phyloP scores from a whole-genome alignment of 495 filamentous ascomycete genomes.

The Penicillium dipodomyicola region DNA sequence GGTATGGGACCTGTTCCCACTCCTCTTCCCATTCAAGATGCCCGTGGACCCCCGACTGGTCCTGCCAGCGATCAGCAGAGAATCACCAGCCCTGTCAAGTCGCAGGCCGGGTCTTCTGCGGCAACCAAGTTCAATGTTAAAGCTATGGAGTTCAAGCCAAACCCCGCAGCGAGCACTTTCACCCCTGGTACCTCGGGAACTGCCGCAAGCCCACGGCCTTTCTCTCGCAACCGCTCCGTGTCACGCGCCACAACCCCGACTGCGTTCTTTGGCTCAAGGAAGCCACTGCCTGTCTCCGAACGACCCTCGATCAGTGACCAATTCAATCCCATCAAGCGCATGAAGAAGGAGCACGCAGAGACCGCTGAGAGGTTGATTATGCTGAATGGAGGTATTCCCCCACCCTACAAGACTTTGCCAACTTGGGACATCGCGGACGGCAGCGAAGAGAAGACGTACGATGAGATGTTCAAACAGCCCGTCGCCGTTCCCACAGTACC shows the following conservation, averaged over 20 bases:
- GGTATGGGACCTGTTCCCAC: conserved; percentile 46
- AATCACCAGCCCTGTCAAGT: conserved; percentile 44
- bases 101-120: conserved; percentile 51
- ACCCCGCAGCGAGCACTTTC: conserved; percentile 72
- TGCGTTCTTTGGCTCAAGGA: conserved; percentile 58
- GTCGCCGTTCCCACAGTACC: conserved; percentile 55
- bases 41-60: conserved; percentile 48
- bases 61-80: conserved; percentile 46
- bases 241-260: conserved; percentile 51
- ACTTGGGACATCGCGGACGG: conserved; percentile 68
- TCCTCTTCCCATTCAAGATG: conserved; percentile 55
- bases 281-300: conserved; percentile 55
- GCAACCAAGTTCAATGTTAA: conserved; percentile 75
- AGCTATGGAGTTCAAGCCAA: conserved; percentile 81
- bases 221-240: conserved; percentile 47
- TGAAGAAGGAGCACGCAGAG: conserved; percentile 56
- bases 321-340: conserved; percentile 74
- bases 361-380: conserved; percentile 47
- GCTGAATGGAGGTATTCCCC: conserved; percentile 72
- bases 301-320: conserved; percentile 60
- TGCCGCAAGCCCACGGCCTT: conserved; percentile 63
- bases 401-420: conserved; percentile 73
- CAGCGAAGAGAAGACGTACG: conserved; percentile 67
- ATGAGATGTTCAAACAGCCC: conserved; percentile 70
- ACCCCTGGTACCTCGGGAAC: conserved; percentile 57